A percentile compares a stretch with the other conserved stretches of the same genome.
phyloP scores from a whole-genome alignment of 257 asterid species.

The Solanum pinnatisectum region DNA sequence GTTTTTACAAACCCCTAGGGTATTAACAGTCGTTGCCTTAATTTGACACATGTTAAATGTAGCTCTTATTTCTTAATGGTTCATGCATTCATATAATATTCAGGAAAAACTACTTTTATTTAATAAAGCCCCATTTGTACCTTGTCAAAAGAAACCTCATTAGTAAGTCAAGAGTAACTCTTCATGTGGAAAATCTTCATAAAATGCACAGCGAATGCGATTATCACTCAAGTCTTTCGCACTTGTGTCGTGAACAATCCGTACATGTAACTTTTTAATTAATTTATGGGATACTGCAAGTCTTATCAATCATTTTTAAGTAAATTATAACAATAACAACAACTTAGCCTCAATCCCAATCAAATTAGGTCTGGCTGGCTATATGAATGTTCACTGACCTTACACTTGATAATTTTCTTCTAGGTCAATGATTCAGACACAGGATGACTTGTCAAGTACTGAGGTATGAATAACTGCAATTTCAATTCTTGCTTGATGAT shows the following conservation, averaged over 20 bases:
- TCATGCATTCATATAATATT: neutral
- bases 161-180: neutral
- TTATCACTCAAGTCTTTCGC: neutral
- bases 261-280: neutral
- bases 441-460: neutral
- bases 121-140: neutral
- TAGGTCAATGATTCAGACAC: constrained; percentile 17
- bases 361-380: neutral
- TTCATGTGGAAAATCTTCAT: neutral
- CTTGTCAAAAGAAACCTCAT: neutral
- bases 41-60: neutral
- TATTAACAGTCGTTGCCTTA: neutral
- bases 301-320: neutral
- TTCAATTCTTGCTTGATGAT: neutral
- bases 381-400: neutral
- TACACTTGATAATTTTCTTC: neutral
- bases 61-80: neutral
- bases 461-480: constrained; percentile 12
- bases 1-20: neutral
- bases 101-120: neutral
- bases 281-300: neutral
- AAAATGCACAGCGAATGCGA: neutral
- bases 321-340: neutral
- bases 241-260: neutral
- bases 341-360: neutral